These are phyloP conservation scores for Chaetoceros tenuissimus DNA, from an alignment of 108 stramenopile species.

Conservation along the genomic window DNA sequence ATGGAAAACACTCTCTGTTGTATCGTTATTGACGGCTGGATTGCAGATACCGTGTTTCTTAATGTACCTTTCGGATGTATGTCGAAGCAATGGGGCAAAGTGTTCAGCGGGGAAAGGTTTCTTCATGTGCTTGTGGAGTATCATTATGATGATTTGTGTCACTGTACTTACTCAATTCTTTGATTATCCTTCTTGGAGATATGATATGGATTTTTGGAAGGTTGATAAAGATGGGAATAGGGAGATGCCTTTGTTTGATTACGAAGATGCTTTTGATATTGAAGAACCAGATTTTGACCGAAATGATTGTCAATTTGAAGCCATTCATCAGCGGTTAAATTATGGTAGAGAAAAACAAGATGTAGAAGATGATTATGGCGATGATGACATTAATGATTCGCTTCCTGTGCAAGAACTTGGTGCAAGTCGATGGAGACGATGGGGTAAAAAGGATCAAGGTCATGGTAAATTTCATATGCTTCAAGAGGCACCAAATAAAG, in stretches of 20 bases:
- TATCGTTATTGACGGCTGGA: constrained; percentile 12
- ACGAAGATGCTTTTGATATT: neutral
- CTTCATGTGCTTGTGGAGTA: constrained; percentile 15
- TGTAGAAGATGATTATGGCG: neutral
- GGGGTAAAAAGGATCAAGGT: neutral
- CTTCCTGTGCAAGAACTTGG: too few relatives aligned
- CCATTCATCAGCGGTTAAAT: neutral
- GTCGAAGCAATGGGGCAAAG: constrained; percentile 10
- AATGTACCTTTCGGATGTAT: constrained; percentile 16
- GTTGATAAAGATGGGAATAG: constrained; percentile 6
- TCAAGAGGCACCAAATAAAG: neutral
- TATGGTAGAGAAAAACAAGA: neutral
- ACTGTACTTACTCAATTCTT: constrained; percentile 24
- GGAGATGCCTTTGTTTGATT: neutral
- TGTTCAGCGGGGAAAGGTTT: constrained; percentile 12
- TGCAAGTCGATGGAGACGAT: too few relatives aligned
- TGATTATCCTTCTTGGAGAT: constrained; percentile 15
- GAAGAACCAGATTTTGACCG: neutral
- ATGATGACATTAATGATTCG: too few relatives aligned
- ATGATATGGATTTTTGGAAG: constrained; percentile 16
- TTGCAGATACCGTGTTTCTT: constrained; percentile 14
- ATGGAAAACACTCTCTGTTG: constrained; percentile 6
- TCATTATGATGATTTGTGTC: constrained; percentile 16
- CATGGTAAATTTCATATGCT: neutral
- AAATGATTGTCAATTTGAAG: neutral